A percentile compares a stretch with the other conserved stretches of the same genome.
phyloP scores from a whole-genome alignment of 75 land plant species.

The Cryptomeria japonica region DNA sequence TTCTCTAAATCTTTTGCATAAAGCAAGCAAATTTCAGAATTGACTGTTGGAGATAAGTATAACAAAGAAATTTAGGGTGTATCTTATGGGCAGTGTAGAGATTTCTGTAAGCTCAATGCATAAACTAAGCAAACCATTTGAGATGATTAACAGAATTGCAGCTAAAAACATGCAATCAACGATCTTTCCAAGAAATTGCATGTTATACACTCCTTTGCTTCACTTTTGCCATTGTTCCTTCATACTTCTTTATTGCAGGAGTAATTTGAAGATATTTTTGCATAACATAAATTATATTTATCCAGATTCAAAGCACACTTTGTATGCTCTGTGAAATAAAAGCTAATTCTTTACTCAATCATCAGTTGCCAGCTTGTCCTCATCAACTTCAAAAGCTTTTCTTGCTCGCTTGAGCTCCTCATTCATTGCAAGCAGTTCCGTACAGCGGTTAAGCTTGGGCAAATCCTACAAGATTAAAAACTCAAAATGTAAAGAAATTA shows the following conservation, averaged over 20 bases:
- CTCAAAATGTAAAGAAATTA: neutral
- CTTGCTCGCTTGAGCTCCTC: conserved; percentile 97
- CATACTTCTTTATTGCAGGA: neutral
- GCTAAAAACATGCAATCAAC: neutral
- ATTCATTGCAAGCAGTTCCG: conserved; percentile 88
- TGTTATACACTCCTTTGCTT: neutral
- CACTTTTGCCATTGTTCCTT: neutral
- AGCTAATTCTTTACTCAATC: conserved; percentile 10
- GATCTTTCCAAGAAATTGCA: neutral
- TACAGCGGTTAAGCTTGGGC: conserved; percentile 82
- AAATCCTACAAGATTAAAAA: conserved; percentile 49
- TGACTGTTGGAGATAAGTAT: neutral
- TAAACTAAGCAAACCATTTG: neutral
- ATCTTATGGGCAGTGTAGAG: neutral
- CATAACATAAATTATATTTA: neutral
- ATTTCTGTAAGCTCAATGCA: neutral
- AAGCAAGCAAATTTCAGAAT: neutral
- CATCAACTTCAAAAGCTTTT: conserved; percentile 89
- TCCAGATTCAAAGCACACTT: neutral
- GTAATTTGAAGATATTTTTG: neutral
- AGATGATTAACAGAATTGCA: neutral
- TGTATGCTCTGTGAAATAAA: neutral
- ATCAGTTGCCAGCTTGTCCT: conserved; percentile 61
- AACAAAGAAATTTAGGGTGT: neutral
- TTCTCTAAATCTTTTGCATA: neutral